Evolutionary conservation across 345 rosid genomes (phyloP), one percentile per base, ranked within the genome.

Genomic region (Populus pruinosa): DNA sequence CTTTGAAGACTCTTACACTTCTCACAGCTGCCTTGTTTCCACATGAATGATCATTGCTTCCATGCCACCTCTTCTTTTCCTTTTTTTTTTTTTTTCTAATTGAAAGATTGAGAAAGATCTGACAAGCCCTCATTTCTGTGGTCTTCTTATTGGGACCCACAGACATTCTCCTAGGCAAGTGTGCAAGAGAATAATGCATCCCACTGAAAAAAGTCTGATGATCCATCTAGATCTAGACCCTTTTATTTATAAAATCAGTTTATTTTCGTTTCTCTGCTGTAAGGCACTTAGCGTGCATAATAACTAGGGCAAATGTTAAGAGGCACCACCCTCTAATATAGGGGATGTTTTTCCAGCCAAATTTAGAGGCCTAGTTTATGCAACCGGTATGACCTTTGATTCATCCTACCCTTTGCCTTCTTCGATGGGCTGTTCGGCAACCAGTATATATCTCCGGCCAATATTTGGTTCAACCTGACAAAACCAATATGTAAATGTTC

Each of bases 151-250:
- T 27, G 73, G 89, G 82, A 39, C 90, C 89, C 92, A 81, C 88
- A 87, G 88, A 90, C 93, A 90, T 90, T 90, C 93, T 86, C 86
- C 87, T 89, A 74, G 93, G 77, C 83, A 78, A 89, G 79, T 85
- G 93, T 85, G 93, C 84, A 9, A 44, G 75, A 83, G 89, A 84
- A 89, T 89, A 82, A 89, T 89, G 74, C 85, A 80, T 73, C 82
- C 88, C 89, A 86, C 88, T 83, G 69, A 41, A 67, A 21, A 76
- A 41, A 55, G 38, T 39, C 59, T 29, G 47, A 59, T 59, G 71
- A 82, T 78, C 69, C 77, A 73, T 83, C 81, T 72, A 71, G 81
- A 86, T 85, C 83, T 66, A 71, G 62, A 67, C 59, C n/a, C n/a
- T 31, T 62, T 43, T 5, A 55, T 35, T 2, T 41, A 36, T 39